A percentile compares a stretch with the other conserved stretches of the same genome.
Evolutionary conservation across 768 basidiomycete genomes (phyloP).

Genomic region (Mycena crocata): DNA sequence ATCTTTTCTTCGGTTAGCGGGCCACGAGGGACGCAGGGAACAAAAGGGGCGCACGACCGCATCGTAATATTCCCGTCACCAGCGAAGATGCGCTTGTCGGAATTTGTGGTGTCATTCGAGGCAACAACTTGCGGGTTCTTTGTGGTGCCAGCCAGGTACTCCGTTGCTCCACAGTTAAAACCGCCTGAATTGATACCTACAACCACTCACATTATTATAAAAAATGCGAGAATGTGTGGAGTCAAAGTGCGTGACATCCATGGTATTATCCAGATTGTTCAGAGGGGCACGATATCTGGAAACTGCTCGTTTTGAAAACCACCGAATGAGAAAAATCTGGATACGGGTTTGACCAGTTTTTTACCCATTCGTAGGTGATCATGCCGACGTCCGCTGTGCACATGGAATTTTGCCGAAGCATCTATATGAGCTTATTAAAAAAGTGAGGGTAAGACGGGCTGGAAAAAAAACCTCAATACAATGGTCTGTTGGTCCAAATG

Average conservation of each 20-base stretch:
- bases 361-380: no score
- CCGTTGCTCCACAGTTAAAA: slow-evolving; percentile 42
- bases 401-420: no score
- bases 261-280: slow-evolving; percentile 10
- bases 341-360: no score
- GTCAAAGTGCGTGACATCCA: slow-evolving; percentile 10
- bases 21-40: background rate
- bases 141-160: slow-evolving; percentile 51
- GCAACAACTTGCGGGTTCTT: slow-evolving; percentile 50
- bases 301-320: slow-evolving; percentile 10
- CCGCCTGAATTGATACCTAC: no score
- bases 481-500: no score
- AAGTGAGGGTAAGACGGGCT: no score
- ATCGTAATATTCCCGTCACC: slow-evolving; percentile 51
- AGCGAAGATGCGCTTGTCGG: slow-evolving; percentile 50
- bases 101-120: slow-evolving; percentile 48
- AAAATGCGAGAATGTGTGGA: slow-evolving; percentile 9
- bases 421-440: no score
- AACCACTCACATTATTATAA: slow-evolving; percentile 14
- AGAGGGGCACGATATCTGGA: slow-evolving; percentile 13
- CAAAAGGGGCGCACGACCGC: slow-evolving; percentile 44
- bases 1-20: slow-evolving; percentile 5
- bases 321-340: no score
- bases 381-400: no score
- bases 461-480: no score